phyloP scores from a whole-genome alignment of 2,329 filamentous ascomycete genomes.

The Thelonectria olida region DNA sequence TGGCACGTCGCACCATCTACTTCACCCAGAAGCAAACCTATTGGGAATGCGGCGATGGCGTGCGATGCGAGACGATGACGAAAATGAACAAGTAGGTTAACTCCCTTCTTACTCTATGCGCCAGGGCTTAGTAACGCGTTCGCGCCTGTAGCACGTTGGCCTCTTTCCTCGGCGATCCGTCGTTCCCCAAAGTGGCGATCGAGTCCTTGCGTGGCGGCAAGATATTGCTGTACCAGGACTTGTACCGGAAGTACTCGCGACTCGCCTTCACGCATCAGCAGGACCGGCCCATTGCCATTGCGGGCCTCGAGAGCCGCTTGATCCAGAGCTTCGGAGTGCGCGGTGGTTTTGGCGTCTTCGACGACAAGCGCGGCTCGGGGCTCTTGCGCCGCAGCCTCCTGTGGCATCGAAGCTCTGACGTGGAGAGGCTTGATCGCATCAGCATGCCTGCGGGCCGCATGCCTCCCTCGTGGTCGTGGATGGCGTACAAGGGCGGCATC shows the following conservation, averaged over 20 bases:
- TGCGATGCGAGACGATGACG: conserved; percentile 37
- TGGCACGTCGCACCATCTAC: conserved; percentile 49
- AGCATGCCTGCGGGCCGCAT: not conserved
- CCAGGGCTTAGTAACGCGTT: too few relatives aligned
- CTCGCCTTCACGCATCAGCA: not conserved
- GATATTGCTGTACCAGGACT: not conserved
- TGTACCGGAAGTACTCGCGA: not conserved
- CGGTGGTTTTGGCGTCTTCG: not conserved
- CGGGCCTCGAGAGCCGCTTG: not conserved
- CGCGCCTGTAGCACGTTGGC: not conserved
- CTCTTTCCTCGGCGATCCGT: not conserved
- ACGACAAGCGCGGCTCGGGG: not conserved
- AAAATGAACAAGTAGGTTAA: not conserved
- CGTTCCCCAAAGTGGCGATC: not conserved
- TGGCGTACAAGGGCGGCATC: conserved; percentile 5
- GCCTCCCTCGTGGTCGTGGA: not conserved
- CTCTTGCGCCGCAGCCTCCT: not conserved
- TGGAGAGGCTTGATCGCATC: not conserved
- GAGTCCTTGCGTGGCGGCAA: not conserved
- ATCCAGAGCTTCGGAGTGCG: not conserved
- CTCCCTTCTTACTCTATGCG: too few relatives aligned
- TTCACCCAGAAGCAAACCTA: conserved; percentile 49
- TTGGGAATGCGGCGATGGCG: conserved; percentile 49
- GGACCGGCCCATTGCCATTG: not conserved
- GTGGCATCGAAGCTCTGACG: not conserved